Evolutionary conservation across 805 yeast species (phyloP).

Genomic region (Pichia paraexigua): DNA sequence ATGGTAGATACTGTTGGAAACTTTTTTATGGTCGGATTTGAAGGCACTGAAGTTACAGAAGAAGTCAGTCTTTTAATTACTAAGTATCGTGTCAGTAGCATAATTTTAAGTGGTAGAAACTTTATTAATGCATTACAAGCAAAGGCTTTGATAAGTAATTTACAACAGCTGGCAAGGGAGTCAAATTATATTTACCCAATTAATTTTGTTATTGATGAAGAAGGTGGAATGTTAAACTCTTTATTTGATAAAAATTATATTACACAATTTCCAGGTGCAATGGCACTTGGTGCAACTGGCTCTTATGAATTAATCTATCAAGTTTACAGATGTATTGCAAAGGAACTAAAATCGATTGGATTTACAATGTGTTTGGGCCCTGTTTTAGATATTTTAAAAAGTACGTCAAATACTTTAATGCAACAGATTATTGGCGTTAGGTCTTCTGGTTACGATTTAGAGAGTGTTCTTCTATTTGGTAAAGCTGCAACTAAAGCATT

Average conservation of each 20-base stretch:
- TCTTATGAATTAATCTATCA: constrained; percentile 41
- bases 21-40: constrained; percentile 53
- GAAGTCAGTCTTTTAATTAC: constrained; percentile 45
- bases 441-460: constrained; percentile 53
- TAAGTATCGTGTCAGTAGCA: constrained; percentile 42
- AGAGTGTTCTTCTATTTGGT: constrained; percentile 49
- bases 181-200: constrained; percentile 48
- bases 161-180: constrained; percentile 44
- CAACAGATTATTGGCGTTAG: constrained; percentile 50
- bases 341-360: constrained; percentile 47
- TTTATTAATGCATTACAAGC: constrained; percentile 43
- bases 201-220: constrained; percentile 53
- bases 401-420: constrained; percentile 33
- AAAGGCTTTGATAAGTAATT: constrained; percentile 38
- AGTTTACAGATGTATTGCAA: constrained; percentile 46
- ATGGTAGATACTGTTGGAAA: constrained; percentile 32
- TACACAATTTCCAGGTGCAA: constrained; percentile 57
- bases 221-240: constrained; percentile 56
- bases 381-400: constrained; percentile 52
- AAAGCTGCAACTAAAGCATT: constrained; percentile 45
- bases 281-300: constrained; percentile 54
- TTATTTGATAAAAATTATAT: constrained; percentile 43
- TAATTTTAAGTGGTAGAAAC: constrained; percentile 47
- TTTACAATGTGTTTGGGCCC: constrained; percentile 52
- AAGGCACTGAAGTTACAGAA: constrained; percentile 45